Conservation (phyloP, 1,284 basidiomycete species). For the Cystobasidiaceae sp. region DNA sequence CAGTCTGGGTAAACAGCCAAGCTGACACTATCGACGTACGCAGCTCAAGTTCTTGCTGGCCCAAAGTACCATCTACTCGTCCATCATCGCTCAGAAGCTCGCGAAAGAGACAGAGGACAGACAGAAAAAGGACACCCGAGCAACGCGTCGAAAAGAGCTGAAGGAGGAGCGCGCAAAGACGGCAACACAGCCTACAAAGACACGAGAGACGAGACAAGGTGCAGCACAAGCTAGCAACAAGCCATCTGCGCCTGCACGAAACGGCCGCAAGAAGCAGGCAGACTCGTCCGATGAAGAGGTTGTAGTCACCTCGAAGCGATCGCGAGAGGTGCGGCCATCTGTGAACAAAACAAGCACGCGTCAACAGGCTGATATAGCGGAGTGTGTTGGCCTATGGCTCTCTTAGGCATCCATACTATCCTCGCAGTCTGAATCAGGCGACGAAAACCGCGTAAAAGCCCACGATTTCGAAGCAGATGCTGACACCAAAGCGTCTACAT, state of each 20-base stretch:
- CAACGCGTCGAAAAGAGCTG: constrained; percentile 11
- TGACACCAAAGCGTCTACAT: neutral
- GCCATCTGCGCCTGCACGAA: neutral
- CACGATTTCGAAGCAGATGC: constrained; percentile 25
- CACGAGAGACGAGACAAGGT: neutral
- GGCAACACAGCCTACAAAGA: neutral
- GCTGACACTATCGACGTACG: too few species aligned
- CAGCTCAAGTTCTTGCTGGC: constrained; percentile 26
- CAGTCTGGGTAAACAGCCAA: neutral
- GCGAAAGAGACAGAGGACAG: constrained; percentile 23
- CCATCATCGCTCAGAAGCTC: constrained; percentile 31
- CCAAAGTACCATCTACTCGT: constrained; percentile 29
- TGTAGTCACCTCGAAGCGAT: constrained; percentile 12
- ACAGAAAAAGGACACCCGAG: constrained; percentile 8
- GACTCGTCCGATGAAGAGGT: constrained; percentile 6
- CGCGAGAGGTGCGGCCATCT: too few species aligned
- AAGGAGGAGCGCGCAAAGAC: constrained; percentile 1
- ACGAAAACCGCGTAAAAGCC: constrained; percentile 14
- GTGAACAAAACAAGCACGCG: too few species aligned
- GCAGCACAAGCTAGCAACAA: neutral
- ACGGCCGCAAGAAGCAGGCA: neutral
- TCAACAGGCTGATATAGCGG: too few species aligned
- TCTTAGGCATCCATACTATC: constrained; percentile 3
- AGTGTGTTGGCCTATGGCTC: neutral
- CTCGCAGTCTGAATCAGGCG: constrained; percentile 30